Evolutionary conservation across 345 rosid genomes (phyloP).

Genomic region (Eutrema yunnanense): DNA sequence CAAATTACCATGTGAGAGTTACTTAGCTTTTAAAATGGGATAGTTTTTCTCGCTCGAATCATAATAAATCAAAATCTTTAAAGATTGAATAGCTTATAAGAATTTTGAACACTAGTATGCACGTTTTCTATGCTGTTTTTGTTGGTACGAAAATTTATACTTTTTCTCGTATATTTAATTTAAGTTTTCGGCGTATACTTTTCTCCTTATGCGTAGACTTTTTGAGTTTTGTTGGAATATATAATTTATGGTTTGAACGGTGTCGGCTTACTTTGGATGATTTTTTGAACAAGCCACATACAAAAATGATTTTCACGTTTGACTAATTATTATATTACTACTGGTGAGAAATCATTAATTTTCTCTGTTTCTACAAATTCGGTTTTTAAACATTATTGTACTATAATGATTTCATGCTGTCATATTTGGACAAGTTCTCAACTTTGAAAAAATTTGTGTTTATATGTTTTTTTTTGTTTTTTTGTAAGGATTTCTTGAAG

Average conservation of each 20-base stretch:
- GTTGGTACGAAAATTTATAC: not conserved
- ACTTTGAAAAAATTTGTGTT: not conserved
- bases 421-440: not conserved
- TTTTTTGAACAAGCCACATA: constrained; percentile 20
- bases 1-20: not conserved
- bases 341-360: not conserved
- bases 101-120: constrained; percentile 8
- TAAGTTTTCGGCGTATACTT: constrained; percentile 12
- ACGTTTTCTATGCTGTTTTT: constrained; percentile 18
- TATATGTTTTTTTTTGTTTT: not conserved
- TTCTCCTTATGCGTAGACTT: constrained; percentile 17
- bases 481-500: not conserved
- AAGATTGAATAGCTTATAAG: not conserved
- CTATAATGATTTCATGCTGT: constrained; percentile 2
- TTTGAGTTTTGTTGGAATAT: constrained; percentile 13
- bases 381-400: not conserved
- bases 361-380: not conserved
- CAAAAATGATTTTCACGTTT: constrained; percentile 24
- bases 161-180: not conserved
- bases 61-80: not conserved
- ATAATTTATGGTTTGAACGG: constrained; percentile 23
- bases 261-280: not conserved
- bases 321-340: constrained; percentile 25
- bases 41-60: not conserved
- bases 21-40: not conserved